Conservation (phyloP, 495 filamentous ascomycete species). For the Cercophora sp. region DNA sequence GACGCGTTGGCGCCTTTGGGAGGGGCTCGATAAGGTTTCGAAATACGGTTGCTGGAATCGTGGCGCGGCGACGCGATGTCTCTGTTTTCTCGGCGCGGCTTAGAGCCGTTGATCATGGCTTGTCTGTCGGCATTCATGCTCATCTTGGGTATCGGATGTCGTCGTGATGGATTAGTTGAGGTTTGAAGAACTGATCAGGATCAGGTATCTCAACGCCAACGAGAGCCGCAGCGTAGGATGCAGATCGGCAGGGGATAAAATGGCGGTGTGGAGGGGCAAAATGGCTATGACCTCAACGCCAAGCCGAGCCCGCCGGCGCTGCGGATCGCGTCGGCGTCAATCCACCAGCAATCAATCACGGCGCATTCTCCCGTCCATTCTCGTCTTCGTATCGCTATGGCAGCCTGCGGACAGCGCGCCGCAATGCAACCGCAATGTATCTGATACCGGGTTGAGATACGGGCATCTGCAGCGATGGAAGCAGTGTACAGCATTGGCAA, state of each 20-base stretch:
- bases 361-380: too few species aligned
- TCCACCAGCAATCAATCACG: too few species aligned
- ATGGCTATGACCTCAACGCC: neutral
- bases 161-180: too few species aligned
- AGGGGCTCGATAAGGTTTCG: constrained; percentile 37
- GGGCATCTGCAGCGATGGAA: too few species aligned
- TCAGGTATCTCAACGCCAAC: neutral
- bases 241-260: neutral
- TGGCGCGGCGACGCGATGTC: constrained; percentile 43
- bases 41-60: constrained; percentile 42
- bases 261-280: constrained; percentile 4
- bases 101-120: constrained; percentile 46
- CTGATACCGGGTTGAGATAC: too few species aligned
- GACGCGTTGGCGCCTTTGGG: constrained; percentile 17
- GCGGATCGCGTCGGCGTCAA: too few species aligned
- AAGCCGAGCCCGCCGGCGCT: neutral
- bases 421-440: too few species aligned
- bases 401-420: too few species aligned
- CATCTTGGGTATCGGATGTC: too few species aligned
- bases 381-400: too few species aligned
- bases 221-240: neutral
- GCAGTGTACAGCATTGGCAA: constrained; percentile 34
- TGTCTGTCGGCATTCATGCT: constrained; percentile 44
- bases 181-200: neutral
- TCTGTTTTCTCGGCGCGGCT: constrained; percentile 27